phyloP scores from a whole-genome alignment of 2,329 filamentous ascomycete species.

The Hypoxylon sp. region DNA sequence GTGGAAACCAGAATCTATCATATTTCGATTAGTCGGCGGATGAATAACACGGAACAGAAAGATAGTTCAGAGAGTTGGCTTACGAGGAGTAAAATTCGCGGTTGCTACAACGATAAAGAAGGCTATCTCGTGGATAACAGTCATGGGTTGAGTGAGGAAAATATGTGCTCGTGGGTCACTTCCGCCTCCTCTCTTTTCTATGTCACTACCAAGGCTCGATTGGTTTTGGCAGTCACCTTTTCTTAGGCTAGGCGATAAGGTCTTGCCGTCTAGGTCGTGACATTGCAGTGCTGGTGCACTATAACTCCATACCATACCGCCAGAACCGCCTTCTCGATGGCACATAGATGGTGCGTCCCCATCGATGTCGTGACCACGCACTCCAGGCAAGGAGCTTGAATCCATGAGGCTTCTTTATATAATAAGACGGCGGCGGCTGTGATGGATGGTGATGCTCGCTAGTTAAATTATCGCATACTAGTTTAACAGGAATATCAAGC shows the following conservation, averaged over 20 bases:
- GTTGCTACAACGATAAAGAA: conserved; percentile 52
- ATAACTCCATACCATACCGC: conserved; percentile 25
- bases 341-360: conserved; percentile 4
- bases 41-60: not conserved
- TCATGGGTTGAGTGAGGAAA: conserved; percentile 52
- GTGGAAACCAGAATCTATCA: conserved; percentile 51
- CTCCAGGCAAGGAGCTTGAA: conserved; percentile 25
- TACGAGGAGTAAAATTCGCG: conserved; percentile 54
- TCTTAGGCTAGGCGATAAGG: conserved; percentile 24
- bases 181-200: conserved; percentile 44
- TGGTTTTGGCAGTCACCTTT: conserved; percentile 35
- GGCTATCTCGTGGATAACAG: conserved; percentile 47
- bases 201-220: conserved; percentile 44
- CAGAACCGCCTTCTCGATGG: conserved; percentile 15
- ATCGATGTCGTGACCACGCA: conserved; percentile 5
- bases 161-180: conserved; percentile 46
- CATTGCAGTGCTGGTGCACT: conserved; percentile 7
- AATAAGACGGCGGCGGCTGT: conserved; percentile 1
- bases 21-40: conserved; percentile 24
- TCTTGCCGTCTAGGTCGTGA: conserved; percentile 34
- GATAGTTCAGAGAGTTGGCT: conserved; percentile 19
- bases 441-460: conserved; percentile 17
- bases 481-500: conserved; percentile 19
- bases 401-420: conserved; percentile 34
- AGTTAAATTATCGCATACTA: conserved; percentile 26